Base-by-base conservation (phyloP, 441 rosid species). In the Theobroma grandiflorum region DNA sequence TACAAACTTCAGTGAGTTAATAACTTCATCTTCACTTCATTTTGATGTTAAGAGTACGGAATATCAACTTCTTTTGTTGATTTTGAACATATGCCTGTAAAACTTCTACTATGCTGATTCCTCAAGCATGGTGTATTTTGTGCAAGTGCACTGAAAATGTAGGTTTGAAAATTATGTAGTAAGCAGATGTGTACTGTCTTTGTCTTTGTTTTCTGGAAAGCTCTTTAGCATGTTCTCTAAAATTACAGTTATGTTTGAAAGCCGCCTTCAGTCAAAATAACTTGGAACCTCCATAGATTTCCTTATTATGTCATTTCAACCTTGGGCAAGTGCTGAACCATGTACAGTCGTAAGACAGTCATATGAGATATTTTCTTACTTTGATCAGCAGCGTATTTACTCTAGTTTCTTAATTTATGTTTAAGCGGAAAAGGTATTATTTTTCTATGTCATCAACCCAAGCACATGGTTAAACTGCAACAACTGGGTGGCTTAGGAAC, bases 1-100 rank as follows among this genome's bases (percentile, higher is more conserved):
- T 94, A 90, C 88, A 96, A 96, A 88, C 98, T 94, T 82, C 98
- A 91, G 98, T 92, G 88, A 86, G 98, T 79, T 74, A 69, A 82
- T 80, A 52, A 16, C 80, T 62, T 45, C 68, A 43, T 72, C 8
- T 76, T 80, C 58, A 35, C 72, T 12, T 68, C 3, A 70, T 38
- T 69, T 62, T 33, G 35, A 42, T 55, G 72, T 14, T 45, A 72
- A 78, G 16, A 68, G 62, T 76, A 70, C 40, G 52, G 45, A 22
- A 8, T 79, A 33, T 22, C 67, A 20, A 52, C 55, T 18, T n/a
- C n/a, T n/a, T 75, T 8, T 14, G 14, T 20, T 10, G 31, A 26
- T 20, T 55, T 37, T 67, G n/a, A 47, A 70, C 31, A 33, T 65
- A 38, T 31, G 18, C n/a, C 20, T 33, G n/a, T 35, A 72, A 42